Evolutionary conservation across 2,329 filamentous ascomycete species (phyloP), one percentile per base, ranked within the genome.

Genomic region (Sporothrix phasma): DNA sequence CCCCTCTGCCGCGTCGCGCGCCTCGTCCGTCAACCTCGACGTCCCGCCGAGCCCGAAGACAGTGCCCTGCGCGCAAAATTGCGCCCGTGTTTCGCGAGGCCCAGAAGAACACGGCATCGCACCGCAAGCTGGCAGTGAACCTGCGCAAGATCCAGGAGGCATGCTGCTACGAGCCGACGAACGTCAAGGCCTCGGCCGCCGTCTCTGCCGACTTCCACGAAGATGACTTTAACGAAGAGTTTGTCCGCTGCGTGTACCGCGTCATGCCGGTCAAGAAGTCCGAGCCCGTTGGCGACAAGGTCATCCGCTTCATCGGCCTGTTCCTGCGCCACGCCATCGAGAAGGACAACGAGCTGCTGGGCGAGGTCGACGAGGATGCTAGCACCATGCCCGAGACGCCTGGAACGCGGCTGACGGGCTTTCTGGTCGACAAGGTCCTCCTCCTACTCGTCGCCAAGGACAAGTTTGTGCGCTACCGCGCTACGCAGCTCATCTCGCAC

Each of bases 221-320:
- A 74, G 83, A 87, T 58, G 88, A 94, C 65, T 97, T 99, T 78
- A 96, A 94, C 71, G 78, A 81, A 31, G 93, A 99, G 74, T 86
- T 97, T 64, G 83, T 87, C 64, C 84, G 94, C 72, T 97, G 92
- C 72, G 82, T 96, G 26, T 75, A 95, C 69, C 84, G 92, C 63
- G 83, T 93, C 60, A 84, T 99, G 79, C 84, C 88, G 1, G 87
- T 97, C 65, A 96, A 93, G 80, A 97, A 97, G 80, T 88, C 89
- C 43, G 94, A 99, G 76, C 81, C 84, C 15, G 92, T 90, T 1
- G 94, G 92, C 26, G 93, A 97, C 74, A 87, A 90, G 70, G 83
- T 89, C 17, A 84, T 97, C 65, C 85, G 89, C 53, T 99, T 99
- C 73, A 77, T 95, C 67, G 91, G 90, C n/a, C 79, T 91, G 46